These are phyloP conservation scores for Xylaria sp. DNA, from an alignment of 2,329 filamentous ascomycete species.

Conservation along the genomic window DNA sequence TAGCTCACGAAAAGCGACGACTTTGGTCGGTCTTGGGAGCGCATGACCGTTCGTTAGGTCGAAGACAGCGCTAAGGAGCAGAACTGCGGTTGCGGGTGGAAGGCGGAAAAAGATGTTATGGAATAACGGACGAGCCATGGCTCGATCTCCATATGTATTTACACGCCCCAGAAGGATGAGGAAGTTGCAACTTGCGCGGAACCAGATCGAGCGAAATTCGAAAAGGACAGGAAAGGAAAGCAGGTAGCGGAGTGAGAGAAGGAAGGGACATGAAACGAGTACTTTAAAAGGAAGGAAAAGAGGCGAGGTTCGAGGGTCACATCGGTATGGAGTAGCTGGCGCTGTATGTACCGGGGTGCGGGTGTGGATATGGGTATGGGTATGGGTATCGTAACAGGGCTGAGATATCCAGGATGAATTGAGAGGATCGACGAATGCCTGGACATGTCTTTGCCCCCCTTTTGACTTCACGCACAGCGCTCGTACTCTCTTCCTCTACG, in stretches of 20 bases:
- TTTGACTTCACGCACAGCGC: slow-evolving; percentile 13
- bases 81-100: slow-evolving; percentile 50
- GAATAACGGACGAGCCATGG: slow-evolving; percentile 50
- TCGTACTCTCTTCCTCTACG: slow-evolving; percentile 2
- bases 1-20: slow-evolving; percentile 53
- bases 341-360: slow-evolving; percentile 32
- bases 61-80: slow-evolving; percentile 52
- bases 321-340: slow-evolving; percentile 35
- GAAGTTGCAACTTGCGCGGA: slow-evolving; percentile 12
- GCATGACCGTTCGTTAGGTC: slow-evolving; percentile 52
- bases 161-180: slow-evolving; percentile 22
- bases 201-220: slow-evolving; percentile 28
- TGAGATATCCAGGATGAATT: slow-evolving; percentile 35
- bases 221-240: slow-evolving; percentile 34
- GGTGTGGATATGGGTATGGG: slow-evolving; percentile 14
- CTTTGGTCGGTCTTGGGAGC: slow-evolving; percentile 56
- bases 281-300: slow-evolving; percentile 40
- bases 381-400: slow-evolving; percentile 31
- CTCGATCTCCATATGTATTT: slow-evolving; percentile 34
- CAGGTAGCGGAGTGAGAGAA: slow-evolving; percentile 34
- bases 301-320: slow-evolving; percentile 41
- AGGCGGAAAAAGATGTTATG: slow-evolving; percentile 51
- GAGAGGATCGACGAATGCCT: not conserved
- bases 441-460: slow-evolving; percentile 13
- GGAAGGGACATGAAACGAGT: slow-evolving; percentile 37